Conservation (phyloP, 495 filamentous ascomycete species). For the Podospora australis region DNA sequence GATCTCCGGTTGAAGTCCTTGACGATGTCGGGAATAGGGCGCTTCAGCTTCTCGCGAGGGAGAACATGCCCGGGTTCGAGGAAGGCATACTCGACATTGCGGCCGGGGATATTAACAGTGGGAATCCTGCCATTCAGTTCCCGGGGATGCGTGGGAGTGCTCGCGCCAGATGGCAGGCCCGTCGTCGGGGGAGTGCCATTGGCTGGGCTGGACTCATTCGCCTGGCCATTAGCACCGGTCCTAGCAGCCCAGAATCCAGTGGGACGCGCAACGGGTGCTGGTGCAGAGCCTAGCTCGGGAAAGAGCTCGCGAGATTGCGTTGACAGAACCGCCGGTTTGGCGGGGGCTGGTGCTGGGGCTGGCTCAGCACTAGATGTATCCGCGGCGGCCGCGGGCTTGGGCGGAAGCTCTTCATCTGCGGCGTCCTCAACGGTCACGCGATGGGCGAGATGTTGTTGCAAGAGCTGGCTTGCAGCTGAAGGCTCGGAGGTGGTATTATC, state of each 20-base stretch:
- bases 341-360: slow-evolving; percentile 38
- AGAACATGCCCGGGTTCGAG: slow-evolving; percentile 67
- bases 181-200: slow-evolving; percentile 49
- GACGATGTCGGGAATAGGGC: slow-evolving; percentile 71
- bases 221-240: slow-evolving; percentile 45
- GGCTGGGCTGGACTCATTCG: slow-evolving; percentile 52
- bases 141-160: slow-evolving; percentile 48
- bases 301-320: slow-evolving; percentile 84
- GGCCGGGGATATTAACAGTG: slow-evolving; percentile 66
- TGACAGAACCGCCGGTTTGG: slow-evolving; percentile 53
- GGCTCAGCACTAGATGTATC: slow-evolving; percentile 30
- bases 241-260: slow-evolving; percentile 56
- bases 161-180: slow-evolving; percentile 50
- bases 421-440: slow-evolving; percentile 70
- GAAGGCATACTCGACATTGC: slow-evolving; percentile 65
- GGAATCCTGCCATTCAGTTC: slow-evolving; percentile 43
- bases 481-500: slow-evolving; percentile 32
- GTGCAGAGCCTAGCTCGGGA: slow-evolving; percentile 69
- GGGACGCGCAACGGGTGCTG: slow-evolving; percentile 52
- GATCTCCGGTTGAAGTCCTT: slow-evolving; percentile 82
- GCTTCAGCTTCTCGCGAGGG: slow-evolving; percentile 68
- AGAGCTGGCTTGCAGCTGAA: slow-evolving; percentile 67
- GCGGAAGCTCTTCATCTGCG: slow-evolving; percentile 68
- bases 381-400: slow-evolving; percentile 26
- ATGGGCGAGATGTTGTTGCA: slow-evolving; percentile 69